phyloP scores from a whole-genome alignment of 2,329 filamentous ascomycete genomes.

The Penicillium janthinellum region DNA sequence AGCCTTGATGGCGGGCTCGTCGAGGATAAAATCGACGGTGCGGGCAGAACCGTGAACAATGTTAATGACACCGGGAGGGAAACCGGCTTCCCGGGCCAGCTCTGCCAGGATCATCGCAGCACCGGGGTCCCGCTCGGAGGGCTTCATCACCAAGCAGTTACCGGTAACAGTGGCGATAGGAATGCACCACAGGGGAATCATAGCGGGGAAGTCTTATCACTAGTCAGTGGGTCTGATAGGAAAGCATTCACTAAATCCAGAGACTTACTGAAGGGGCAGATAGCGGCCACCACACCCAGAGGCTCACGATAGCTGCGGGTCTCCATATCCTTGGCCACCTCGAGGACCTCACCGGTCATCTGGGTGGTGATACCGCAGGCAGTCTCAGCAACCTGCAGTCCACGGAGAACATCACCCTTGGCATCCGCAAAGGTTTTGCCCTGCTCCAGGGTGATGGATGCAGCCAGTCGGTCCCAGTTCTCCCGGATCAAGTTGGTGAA shows the following conservation, averaged over 20 bases:
- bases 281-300: slow-evolving; percentile 65
- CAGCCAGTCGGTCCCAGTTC: slow-evolving; percentile 66
- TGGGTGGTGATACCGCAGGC: slow-evolving; percentile 69
- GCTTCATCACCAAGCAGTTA: slow-evolving; percentile 66
- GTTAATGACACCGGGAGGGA: slow-evolving; percentile 67
- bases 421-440: slow-evolving; percentile 70
- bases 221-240: slow-evolving; percentile 22
- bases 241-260: neutral
- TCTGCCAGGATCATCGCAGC: slow-evolving; percentile 68
- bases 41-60: slow-evolving; percentile 65
- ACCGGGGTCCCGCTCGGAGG: slow-evolving; percentile 66
- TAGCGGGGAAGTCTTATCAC: slow-evolving; percentile 64
- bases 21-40: slow-evolving; percentile 70
- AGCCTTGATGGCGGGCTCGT: slow-evolving; percentile 69
- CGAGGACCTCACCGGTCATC: slow-evolving; percentile 66
- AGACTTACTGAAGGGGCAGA: slow-evolving; percentile 65
- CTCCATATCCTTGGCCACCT: slow-evolving; percentile 72
- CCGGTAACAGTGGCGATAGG: slow-evolving; percentile 66
- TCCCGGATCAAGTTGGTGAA: slow-evolving; percentile 64
- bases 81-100: slow-evolving; percentile 64
- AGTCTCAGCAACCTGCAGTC: slow-evolving; percentile 67
- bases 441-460: slow-evolving; percentile 67
- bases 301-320: slow-evolving; percentile 67
- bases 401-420: slow-evolving; percentile 66
- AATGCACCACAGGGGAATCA: slow-evolving; percentile 70